Percentiles rank a stretch among this genome's conserved stretches.
These are phyloP conservation scores for Hortaea werneckii DNA, from an alignment of 2,329 filamentous ascomycete species.

Conservation along the genomic window DNA sequence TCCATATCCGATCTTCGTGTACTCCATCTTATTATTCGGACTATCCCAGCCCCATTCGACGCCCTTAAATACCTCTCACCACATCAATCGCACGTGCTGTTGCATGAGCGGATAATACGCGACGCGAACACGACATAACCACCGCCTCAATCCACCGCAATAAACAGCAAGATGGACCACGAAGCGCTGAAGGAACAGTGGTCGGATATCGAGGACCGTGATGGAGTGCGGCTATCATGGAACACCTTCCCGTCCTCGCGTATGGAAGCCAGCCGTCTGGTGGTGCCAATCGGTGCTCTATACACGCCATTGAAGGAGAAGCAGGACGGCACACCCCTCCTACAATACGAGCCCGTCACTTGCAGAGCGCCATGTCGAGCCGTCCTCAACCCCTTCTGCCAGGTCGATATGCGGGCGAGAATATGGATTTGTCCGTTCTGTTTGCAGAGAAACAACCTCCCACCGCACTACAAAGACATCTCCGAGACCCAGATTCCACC, in stretches of 20 bases:
- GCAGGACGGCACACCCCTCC: constrained; percentile 64
- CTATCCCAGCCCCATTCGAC: too few relatives aligned
- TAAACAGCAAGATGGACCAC: constrained; percentile 62
- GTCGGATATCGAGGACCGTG: constrained; percentile 91
- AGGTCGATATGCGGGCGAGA: constrained; percentile 72
- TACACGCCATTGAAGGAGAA: constrained; percentile 97
- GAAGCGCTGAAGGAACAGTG: constrained; percentile 90
- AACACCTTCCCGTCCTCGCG: constrained; percentile 97
- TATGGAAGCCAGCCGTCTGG: constrained; percentile 51
- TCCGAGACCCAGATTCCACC: constrained; percentile 72
- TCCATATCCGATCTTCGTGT: background rate
- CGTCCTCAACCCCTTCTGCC: constrained; percentile 92
- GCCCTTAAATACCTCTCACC: too few relatives aligned
- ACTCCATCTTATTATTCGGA: too few relatives aligned
- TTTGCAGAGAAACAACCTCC: constrained; percentile 70
- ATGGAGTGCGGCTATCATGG: constrained; percentile 94
- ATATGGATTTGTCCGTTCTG: constrained; percentile 89
- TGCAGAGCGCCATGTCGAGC: constrained; percentile 95
- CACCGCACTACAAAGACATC: constrained; percentile 83
- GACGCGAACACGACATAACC: background rate
- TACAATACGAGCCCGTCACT: constrained; percentile 92
- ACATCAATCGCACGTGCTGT: background rate
- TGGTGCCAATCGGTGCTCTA: constrained; percentile 84
- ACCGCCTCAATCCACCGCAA: background rate
- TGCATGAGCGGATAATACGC: background rate